Base-by-base conservation (phyloP, 192 early-diverging fungal genomes). In the Linnemannia schmuckeri region DNA sequence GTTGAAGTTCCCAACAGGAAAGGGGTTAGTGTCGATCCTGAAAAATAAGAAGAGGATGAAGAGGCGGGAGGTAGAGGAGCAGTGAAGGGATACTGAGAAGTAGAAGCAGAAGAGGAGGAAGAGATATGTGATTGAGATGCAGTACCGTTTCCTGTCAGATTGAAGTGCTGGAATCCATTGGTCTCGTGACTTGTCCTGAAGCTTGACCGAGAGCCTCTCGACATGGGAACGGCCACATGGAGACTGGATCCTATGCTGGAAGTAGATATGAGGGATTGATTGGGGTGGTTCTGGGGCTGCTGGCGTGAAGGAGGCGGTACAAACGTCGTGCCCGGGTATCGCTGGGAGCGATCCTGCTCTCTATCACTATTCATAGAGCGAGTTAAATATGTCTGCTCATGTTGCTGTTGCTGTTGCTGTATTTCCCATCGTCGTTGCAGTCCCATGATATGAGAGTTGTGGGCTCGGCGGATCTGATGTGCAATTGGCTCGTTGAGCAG, bases 151-250 rank as follows among this genome's bases (percentile, higher is more conserved):
- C 72, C 72, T 42, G 79, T 30, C 40, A 80, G 40, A 17, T 74
- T 54, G 38, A 83, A 83, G 17, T 83, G 76, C 46, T 77, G 46
- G 41, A 78, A 83, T 18, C 76, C 76, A 68, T 78, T 77, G 46
- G 12, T 69, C 22, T 83, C 82, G 33, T 82, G 81, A 30, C 82
- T 83, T 3, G 82, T 73, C 22, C 82, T 30, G 47, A 83, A 78
- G 33, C 82, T 78, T 9, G 72, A 73, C 35, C 82, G 9, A 9
- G 41, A 38, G 10, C 76, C 61, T 30, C 75, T 63, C 1, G 76
- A 78, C 57, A 68, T 61, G 17, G 76, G 76, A 33, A 73, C 47
- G 18, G 82, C 30, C 13, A 42, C 49, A 70, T 70, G 44, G 42
- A 41, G 37, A 30, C 78, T 35, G 40, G 33, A 30, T 66, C 12